Conservation (phyloP, 2,329 filamentous ascomycete genomes). For the Myriosclerotinia curreyana region DNA sequence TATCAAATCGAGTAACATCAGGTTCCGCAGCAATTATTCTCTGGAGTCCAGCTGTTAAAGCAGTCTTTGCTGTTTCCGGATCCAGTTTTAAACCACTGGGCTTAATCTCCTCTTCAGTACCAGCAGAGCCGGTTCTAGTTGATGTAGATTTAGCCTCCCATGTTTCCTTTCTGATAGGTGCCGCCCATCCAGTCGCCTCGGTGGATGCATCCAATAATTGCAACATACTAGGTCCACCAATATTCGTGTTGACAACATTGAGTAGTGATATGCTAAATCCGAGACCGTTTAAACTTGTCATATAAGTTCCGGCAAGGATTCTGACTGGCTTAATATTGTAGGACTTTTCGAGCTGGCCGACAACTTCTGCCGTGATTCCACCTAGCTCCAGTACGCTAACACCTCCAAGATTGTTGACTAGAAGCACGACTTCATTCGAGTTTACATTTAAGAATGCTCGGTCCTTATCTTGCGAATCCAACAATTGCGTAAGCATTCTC, state of each 20-base stretch:
- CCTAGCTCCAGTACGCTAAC: conserved; percentile 65
- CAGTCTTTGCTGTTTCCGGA: conserved; percentile 46
- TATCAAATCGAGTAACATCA: conserved; percentile 65
- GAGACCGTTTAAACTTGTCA: conserved; percentile 69
- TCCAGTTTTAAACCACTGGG: conserved; percentile 38
- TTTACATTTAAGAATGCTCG: conserved; percentile 58
- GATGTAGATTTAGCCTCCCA: conserved; percentile 51
- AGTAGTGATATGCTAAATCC: conserved; percentile 69
- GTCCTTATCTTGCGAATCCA: conserved; percentile 61
- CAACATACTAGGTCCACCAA: conserved; percentile 51
- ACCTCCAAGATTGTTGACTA: conserved; percentile 69
- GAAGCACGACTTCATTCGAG: conserved; percentile 59
- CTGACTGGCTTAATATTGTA: conserved; percentile 60
- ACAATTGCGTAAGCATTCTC: conserved; percentile 63
- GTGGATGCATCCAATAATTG: conserved; percentile 65
- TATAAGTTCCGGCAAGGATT: conserved; percentile 64
- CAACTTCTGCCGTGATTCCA: conserved; percentile 65
- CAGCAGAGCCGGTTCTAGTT: conserved; percentile 33
- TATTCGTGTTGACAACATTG: conserved; percentile 54
- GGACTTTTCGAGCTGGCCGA: conserved; percentile 55
- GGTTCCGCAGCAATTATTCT: conserved; percentile 61
- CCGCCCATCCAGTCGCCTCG: conserved; percentile 65
- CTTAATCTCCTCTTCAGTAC: conserved; percentile 38
- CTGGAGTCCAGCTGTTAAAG: conserved; percentile 54
- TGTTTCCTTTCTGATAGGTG: conserved; percentile 55